phyloP scores from a whole-genome alignment of 116 monocot genomes.

The Posidonia oceanica region DNA sequence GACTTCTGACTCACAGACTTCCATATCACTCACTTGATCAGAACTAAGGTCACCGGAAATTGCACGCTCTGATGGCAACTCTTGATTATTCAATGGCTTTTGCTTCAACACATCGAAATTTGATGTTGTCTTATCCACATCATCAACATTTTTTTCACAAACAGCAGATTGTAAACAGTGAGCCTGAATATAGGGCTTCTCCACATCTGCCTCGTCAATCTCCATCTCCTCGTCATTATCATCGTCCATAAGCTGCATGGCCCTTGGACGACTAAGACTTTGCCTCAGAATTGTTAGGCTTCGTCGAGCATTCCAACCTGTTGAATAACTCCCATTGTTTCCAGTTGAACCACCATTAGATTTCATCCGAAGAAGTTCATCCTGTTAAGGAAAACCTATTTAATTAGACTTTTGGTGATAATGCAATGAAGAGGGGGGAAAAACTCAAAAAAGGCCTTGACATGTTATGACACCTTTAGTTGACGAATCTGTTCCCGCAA shows the following conservation, averaged over 20 bases:
- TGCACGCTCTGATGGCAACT: background rate
- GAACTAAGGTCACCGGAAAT: background rate
- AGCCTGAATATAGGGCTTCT: constrained; percentile 24
- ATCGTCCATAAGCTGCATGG: constrained; percentile 40
- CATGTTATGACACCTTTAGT: constrained; percentile 45
- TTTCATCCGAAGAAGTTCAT: constrained; percentile 85
- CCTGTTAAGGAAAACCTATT: constrained; percentile 25
- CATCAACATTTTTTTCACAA: constrained; percentile 6
- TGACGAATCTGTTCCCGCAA: constrained; percentile 83
- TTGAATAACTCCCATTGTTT: constrained; percentile 52
- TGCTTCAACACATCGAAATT: background rate
- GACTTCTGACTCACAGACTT: constrained; percentile 2
- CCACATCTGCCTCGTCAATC: constrained; percentile 71
- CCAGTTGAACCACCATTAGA: constrained; percentile 33
- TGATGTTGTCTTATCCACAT: background rate
- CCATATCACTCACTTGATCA: constrained; percentile 1
- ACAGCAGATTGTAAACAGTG: constrained; percentile 1
- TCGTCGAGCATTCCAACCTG: constrained; percentile 73
- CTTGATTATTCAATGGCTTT: background rate
- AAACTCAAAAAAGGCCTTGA: background rate
- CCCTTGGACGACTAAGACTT: constrained; percentile 52
- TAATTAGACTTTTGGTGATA: background rate
- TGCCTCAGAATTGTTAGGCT: constrained; percentile 67
- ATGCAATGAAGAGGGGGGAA: background rate
- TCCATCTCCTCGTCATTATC: constrained; percentile 98